Conservation (phyloP, 2,329 filamentous ascomycete genomes). For the Waltergamsia citrina region DNA sequence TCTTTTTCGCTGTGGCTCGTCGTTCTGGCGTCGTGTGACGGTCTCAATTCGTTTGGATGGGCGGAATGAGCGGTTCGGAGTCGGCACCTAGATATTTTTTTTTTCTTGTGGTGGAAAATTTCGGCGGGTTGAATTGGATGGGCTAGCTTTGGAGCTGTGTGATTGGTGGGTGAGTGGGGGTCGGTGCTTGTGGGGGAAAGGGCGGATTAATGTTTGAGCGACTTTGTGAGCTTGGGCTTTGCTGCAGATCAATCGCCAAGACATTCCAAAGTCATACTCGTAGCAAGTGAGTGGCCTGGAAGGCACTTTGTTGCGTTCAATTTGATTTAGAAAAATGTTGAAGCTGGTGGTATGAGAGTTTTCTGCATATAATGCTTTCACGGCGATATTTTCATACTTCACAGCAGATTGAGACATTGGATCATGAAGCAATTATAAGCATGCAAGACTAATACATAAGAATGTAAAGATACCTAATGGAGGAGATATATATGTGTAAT, state of each 20-base stretch:
- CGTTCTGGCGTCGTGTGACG: slow-evolving; percentile 1
- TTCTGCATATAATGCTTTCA: too few relatives aligned
- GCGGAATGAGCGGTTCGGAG: background rate
- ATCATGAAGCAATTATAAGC: too few relatives aligned
- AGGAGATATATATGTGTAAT: too few relatives aligned
- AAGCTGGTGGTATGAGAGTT: too few relatives aligned
- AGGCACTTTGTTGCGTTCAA: too few relatives aligned
- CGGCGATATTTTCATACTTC: too few relatives aligned
- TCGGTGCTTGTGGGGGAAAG: too few relatives aligned
- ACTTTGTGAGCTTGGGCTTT: background rate
- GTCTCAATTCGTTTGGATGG: background rate
- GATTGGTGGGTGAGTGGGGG: background rate
- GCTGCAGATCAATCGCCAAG: background rate
- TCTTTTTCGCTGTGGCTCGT: background rate
- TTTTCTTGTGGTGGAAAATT: slow-evolving; percentile 6
- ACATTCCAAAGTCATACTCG: background rate
- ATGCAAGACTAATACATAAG: too few relatives aligned
- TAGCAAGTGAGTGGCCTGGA: too few relatives aligned
- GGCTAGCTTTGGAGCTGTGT: background rate
- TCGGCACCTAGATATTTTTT: slow-evolving; percentile 1
- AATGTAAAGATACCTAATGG: too few relatives aligned
- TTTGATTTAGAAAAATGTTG: too few relatives aligned
- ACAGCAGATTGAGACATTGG: too few relatives aligned
- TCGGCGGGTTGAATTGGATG: background rate
- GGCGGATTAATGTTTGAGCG: slow-evolving; percentile 1